Evolutionary conservation across 192 early-diverging fungal species (phyloP).

Genomic region (Oehlia diaphana): DNA sequence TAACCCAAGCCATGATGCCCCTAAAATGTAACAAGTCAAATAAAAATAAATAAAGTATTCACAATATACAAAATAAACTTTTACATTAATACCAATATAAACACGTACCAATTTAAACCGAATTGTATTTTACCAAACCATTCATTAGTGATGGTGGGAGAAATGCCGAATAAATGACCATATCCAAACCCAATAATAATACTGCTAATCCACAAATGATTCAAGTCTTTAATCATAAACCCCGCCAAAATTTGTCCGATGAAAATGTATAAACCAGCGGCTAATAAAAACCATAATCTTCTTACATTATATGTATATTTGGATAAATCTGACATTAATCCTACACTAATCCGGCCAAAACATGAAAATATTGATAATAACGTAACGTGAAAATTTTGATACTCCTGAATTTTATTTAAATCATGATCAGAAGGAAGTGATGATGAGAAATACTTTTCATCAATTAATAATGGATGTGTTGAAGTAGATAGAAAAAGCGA

Average conservation of each 20-base stretch:
- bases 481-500: constrained; percentile 33
- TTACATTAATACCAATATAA: not conserved
- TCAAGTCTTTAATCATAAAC: constrained; percentile 24
- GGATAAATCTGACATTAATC: constrained; percentile 42
- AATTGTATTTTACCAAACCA: constrained; percentile 42
- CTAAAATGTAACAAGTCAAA: not conserved
- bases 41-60: not conserved
- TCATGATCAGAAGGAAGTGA: not conserved
- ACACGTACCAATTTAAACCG: constrained; percentile 41
- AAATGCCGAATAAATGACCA: constrained; percentile 43
- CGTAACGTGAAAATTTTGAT: constrained; percentile 46
- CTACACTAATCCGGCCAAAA: constrained; percentile 40
- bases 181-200: constrained; percentile 38
- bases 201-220: constrained; percentile 28
- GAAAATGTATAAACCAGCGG: constrained; percentile 36
- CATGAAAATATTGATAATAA: constrained; percentile 47
- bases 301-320: constrained; percentile 35
- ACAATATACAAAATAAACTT: not conserved
- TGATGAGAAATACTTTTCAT: constrained; percentile 27
- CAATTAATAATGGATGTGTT: constrained; percentile 14
- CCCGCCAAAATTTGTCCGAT: constrained; percentile 39
- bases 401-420: constrained; percentile 22
- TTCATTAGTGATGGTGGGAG: constrained; percentile 42
- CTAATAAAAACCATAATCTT: constrained; percentile 40
- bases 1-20: constrained; percentile 15